Percentiles rank a stretch among this genome's conserved stretches.
These are phyloP conservation scores for Rhodosporidiobolus odoratus DNA, from an alignment of 768 basidiomycete genomes.

Conservation along the genomic window DNA sequence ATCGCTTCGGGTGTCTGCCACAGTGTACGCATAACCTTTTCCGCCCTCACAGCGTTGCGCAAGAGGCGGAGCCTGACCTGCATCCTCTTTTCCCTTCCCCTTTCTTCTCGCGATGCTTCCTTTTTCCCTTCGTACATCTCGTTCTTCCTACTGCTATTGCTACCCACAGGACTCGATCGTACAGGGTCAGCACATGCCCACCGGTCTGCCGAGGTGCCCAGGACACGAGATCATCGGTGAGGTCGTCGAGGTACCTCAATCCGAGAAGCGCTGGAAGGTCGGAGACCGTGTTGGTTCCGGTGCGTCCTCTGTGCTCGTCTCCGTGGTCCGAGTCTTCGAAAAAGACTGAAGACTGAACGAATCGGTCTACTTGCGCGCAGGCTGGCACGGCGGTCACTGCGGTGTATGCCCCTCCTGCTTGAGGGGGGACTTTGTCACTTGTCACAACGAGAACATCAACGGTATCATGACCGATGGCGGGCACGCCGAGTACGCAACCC, in stretches of 20 bases:
- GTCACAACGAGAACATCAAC: slow-evolving; percentile 40
- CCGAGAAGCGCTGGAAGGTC: slow-evolving; percentile 40
- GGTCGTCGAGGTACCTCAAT: slow-evolving; percentile 31
- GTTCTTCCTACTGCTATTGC: background rate
- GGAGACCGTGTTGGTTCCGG: slow-evolving; percentile 39
- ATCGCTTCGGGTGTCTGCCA: slow-evolving; percentile 34
- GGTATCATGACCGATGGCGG: slow-evolving; percentile 36
- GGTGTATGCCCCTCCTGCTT: background rate
- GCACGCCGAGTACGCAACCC: slow-evolving; percentile 42
- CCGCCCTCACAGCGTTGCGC: background rate
- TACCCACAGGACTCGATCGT: slow-evolving; percentile 9
- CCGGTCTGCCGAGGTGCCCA: slow-evolving; percentile 14
- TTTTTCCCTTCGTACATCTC: too few species aligned
- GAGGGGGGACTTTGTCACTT: slow-evolving; percentile 31
- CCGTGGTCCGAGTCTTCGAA: background rate
- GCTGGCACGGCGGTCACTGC: slow-evolving; percentile 36
- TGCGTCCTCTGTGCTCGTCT: background rate
- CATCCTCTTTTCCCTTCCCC: background rate
- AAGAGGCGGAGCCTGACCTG: background rate
- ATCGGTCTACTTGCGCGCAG: background rate
- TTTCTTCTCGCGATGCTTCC: background rate
- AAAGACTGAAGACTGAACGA: background rate
- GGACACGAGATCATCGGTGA: slow-evolving; percentile 39
- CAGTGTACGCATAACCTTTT: background rate
- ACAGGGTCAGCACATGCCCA: slow-evolving; percentile 12